Base-by-base conservation (phyloP, 176 grass and related monocot species). In the Paspalum vaginatum region DNA sequence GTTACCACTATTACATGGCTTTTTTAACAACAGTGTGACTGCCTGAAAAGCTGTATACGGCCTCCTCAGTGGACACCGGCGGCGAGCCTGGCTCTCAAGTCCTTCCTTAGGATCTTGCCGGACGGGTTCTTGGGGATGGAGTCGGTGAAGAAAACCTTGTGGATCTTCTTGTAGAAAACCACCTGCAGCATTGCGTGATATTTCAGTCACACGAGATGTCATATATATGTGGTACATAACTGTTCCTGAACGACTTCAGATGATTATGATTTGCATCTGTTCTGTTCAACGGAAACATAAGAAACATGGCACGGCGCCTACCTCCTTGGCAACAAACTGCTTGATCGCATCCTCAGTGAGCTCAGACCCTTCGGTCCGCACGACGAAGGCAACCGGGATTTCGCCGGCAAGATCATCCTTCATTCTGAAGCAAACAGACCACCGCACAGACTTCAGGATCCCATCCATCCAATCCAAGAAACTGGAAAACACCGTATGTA, bases 31-130 rank as follows among this genome's bases (percentile, higher is more conserved):
- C 40, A 11, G 37, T 18, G 64, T 53, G 65, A 10, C 8, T 46
- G 10, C 20, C 52, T 8, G 72, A 85, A 71, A 66, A 41, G 63
- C 44, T 49, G 44, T 62, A 26, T 20, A 38, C 1, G n/a, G 54
- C 51, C 25, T 70, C 51, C 25, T 70, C 14, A 76, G 27, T 82
- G 40, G 61, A 86, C 68, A 18, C 85, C 80, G 17, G 88, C 88
- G 2, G 83, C 90, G 37, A 98, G 78, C 79, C 85, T 98, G 49
- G 90, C 90, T 93, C 95, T 93, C 67, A 98, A 79, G 82, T 98
- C 95, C 84, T 98, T 98, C 88, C 95, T 91, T 48, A 98, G 75
- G 83, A 98, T 98, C 70, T 98, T 98, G 63, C 95, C 95, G 2
- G 95, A 91, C 52, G 95, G 86, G 55, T 91, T 91, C 89, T 95